phyloP scores from a whole-genome alignment of 2,329 filamentous ascomycete genomes.

The Monosporascus sp. region DNA sequence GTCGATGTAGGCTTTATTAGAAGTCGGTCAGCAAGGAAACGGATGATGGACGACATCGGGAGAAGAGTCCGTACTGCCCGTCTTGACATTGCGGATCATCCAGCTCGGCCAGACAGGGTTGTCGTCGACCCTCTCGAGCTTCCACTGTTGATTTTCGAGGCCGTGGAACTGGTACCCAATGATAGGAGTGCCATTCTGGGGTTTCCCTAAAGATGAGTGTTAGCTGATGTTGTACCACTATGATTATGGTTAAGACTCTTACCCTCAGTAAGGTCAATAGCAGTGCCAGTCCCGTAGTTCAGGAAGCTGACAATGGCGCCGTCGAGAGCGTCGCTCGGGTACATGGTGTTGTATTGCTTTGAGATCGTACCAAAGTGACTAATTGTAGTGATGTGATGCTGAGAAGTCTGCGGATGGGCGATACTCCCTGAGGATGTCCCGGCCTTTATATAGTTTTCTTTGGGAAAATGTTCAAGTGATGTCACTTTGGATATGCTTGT shows the following conservation, averaged over 20 bases:
- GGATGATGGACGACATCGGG: too few species aligned
- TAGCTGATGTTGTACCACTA: too few species aligned
- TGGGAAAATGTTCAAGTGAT: too few species aligned
- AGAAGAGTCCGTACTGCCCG: neutral
- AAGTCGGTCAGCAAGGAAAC: neutral
- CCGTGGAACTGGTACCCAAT: constrained; percentile 3
- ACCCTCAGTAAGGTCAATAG: constrained; percentile 1
- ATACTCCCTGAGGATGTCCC: too few species aligned
- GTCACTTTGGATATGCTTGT: too few species aligned
- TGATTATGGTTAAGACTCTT: neutral
- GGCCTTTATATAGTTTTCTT: too few species aligned
- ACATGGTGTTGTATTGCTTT: neutral
- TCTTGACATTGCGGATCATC: constrained; percentile 5
- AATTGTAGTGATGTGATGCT: too few species aligned
- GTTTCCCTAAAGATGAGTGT: neutral
- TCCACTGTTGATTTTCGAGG: constrained; percentile 6
- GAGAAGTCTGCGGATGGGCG: too few species aligned
- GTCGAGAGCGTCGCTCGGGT: neutral
- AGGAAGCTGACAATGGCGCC: constrained; percentile 4
- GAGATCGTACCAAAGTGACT: too few species aligned
- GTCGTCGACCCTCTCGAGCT: neutral
- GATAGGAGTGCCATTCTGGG: neutral
- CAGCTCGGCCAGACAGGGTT: constrained; percentile 2
- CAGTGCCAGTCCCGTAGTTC: constrained; percentile 6
- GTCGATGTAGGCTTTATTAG: constrained; percentile 5